Evolutionary conservation across 2,329 filamentous ascomycete species (phyloP).

Genomic region (Pyrenochaeta sp.): DNA sequence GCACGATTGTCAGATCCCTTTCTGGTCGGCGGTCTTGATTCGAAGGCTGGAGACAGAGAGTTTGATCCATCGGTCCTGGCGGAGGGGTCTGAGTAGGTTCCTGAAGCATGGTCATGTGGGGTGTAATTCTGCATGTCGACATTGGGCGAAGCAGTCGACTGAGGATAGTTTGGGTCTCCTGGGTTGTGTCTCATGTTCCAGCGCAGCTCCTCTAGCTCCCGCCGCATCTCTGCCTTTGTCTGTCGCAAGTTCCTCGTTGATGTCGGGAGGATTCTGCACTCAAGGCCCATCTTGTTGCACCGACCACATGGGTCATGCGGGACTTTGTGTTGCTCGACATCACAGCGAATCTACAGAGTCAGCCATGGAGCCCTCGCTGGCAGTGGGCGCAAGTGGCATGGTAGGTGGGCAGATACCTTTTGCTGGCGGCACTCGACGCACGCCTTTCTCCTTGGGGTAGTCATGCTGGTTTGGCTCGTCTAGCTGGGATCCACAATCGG

Average conservation of each 20-base stretch:
- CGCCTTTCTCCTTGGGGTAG: conserved; percentile 46
- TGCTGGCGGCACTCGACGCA: conserved; percentile 50
- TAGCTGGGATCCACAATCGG: conserved; percentile 30
- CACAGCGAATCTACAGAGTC: conserved; percentile 45
- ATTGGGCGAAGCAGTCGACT: conserved; percentile 38
- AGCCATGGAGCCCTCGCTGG: conserved; percentile 14
- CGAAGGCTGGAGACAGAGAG: conserved; percentile 43
- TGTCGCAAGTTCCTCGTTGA: conserved; percentile 48
- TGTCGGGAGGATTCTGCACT: conserved; percentile 48
- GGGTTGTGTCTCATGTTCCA: conserved; percentile 45
- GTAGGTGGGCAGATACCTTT: conserved; percentile 37
- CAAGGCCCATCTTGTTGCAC: conserved; percentile 47
- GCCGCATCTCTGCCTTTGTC: conserved; percentile 50
- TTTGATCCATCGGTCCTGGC: conserved; percentile 35
- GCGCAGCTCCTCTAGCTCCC: conserved; percentile 46
- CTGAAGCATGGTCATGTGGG: conserved; percentile 33
- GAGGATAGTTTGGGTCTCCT: conserved; percentile 35
- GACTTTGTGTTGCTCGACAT: conserved; percentile 49
- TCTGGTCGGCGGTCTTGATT: conserved; percentile 32
- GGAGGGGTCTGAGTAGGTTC: conserved; percentile 40
- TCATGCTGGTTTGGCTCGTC: conserved; percentile 36
- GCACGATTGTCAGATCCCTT: conserved; percentile 28
- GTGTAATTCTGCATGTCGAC: conserved; percentile 38
- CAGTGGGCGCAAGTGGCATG: conserved; percentile 3
- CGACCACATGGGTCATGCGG: conserved; percentile 47